A percentile compares a stretch with the other conserved stretches of the same genome.
phyloP scores from a whole-genome alignment of 1,139 yeast genomes.

The Kluyveromyces sp. region DNA sequence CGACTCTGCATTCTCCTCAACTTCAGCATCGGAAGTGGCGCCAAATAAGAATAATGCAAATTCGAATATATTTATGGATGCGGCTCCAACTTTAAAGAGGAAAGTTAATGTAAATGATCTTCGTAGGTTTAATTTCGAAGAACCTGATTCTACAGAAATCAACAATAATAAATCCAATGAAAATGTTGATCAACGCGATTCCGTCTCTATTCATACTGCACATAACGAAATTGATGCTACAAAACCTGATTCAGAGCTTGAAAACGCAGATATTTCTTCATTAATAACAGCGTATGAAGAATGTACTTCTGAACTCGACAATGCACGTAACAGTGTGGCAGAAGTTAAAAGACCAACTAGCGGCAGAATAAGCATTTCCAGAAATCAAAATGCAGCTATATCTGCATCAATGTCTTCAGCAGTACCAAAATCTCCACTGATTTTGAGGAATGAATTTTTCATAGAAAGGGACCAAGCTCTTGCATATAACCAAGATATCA shows the following conservation, averaged over 20 bases:
- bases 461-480: slow-evolving; percentile 19
- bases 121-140: slow-evolving; percentile 19
- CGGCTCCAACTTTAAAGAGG: slow-evolving; percentile 11
- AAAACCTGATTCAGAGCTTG: background rate
- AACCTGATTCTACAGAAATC: background rate
- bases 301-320: background rate
- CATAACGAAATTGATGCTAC: background rate
- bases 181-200: background rate
- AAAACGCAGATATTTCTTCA: slow-evolving; percentile 6
- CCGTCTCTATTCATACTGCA: too few species aligned
- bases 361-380: slow-evolving; percentile 28
- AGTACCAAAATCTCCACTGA: slow-evolving; percentile 7
- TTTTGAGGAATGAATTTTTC: slow-evolving; percentile 15
- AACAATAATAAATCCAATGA: background rate
- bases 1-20: slow-evolving; percentile 12
- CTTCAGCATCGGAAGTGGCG: background rate
- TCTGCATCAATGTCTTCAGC: slow-evolving; percentile 5
- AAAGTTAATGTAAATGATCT: slow-evolving; percentile 13
- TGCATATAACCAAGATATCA: slow-evolving; percentile 18
- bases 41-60: background rate
- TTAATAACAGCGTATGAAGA: slow-evolving; percentile 6
- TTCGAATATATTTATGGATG: background rate
- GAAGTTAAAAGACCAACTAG: slow-evolving; percentile 20
- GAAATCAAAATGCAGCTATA: slow-evolving; percentile 9
- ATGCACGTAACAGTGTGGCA: background rate